Base-by-base conservation (phyloP, 148 eudicot species). In the Vaccinium vitisidaea region DNA sequence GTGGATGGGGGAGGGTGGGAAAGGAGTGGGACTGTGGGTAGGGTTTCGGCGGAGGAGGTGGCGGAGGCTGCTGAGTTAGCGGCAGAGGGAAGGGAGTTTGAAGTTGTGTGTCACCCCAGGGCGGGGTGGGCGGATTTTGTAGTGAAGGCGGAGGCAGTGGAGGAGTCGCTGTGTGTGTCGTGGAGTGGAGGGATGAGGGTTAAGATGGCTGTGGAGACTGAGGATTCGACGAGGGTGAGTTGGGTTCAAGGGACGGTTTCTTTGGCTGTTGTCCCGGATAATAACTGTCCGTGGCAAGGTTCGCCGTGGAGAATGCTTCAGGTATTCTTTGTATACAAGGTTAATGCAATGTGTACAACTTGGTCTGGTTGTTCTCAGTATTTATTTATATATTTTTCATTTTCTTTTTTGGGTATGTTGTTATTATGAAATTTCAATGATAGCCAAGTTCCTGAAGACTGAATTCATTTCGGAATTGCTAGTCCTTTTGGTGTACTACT, bases 241-340 rank as follows among this genome's bases (percentile, higher is more conserved):
- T 94, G 98, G 96, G 88, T 83, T 86, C 91, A 91, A 80, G 98
- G 98, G 21, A 88, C 88, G 0, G 88, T 93, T 61, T 73, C 84
- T 1, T 74, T 84, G 2, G 90, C 87, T 39, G 56, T 54, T 49
- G 71, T 70, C 54, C 83, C 88, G 2, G 91, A 89, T 65, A 53
- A 8, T 71, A 63, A 16, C 48, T 90, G 91, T 13, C 83, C 83
- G 1, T 92, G 94, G 91, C 83, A 80, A 15, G 88, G 90, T 55
- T 92, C 98, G 53, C 85, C 88, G 2, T 95, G 98, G 98, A 87
- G 92, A 80, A 90, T 92, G 92, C 95, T 95, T 75, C 88, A 93
- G 98, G 98, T 95, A 90, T 53, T 6, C 0, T 52, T 8, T 70
- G 8, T 27, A 5, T 3, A 73, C 15, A 21, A n/a, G 9, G 49